Evolutionary conservation across 305 asterid species (phyloP), one percentile per base, ranked within the genome.

Genomic region (Galium porrigens): DNA sequence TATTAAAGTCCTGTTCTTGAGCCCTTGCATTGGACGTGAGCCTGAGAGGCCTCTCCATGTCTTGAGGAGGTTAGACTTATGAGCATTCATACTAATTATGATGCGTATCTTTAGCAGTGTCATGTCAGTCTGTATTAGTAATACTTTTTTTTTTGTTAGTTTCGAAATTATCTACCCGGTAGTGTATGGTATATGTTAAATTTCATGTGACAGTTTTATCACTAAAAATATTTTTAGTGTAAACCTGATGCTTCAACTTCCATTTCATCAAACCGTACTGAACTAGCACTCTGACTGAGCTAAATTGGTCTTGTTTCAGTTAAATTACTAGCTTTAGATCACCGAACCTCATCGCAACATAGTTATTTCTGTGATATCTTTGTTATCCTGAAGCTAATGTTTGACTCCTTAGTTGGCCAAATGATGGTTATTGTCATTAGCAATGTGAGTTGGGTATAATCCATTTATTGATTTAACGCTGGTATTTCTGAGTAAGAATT

Each of bases 241-340:
- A 25, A 42, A 20, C 4, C 52, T 42, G 39, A 22, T 67, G 30
- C 57, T 57, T 27, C 61, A 29, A 33, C 62, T 49, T 33, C 25
- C 33, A 20, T 46, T 49, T 58, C 57, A 59, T 37, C 52, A 63
- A 33, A 55, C 52, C 46, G 64, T 53, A 72, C 54, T n/a, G 3
- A 9, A 10, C 34, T 51, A 49, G 29, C 58, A 49, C 18, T 41
- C 48, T 41, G n/a, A 3, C 48, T 12, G 15, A 41, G 15, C 46
- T 41, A 11, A 8, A 41, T 1, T 41, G 15, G 48, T 41, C 17
- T 42, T 10, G 49, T 2, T 42, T 42, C n/a, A 11, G n/a, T 2
- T 42, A 42, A 42, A 42, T 42, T 42, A 42, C 5, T 42, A 42
- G 49, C 49, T 42, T 42, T 36, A 5, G 41, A 36, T 36, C 49